These are phyloP conservation scores for Candida vartiovaarae DNA, from an alignment of 805 yeast genomes.

Conservation along the genomic window DNA sequence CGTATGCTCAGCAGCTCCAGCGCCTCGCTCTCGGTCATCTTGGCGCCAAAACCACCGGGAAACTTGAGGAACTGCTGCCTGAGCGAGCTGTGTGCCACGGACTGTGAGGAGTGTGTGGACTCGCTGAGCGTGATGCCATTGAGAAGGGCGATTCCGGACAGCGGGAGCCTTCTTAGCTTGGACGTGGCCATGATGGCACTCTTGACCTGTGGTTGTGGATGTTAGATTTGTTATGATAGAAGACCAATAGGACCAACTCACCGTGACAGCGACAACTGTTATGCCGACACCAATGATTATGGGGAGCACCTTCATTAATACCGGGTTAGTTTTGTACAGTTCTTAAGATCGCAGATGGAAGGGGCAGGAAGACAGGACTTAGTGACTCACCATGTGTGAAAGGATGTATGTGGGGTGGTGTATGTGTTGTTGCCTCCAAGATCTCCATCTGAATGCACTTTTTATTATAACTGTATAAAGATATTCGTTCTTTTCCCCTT, in stretches of 20 bases:
- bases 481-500: too few species aligned
- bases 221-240: not conserved
- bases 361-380: too few species aligned
- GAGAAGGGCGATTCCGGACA: slow-evolving; percentile 32
- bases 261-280: slow-evolving; percentile 43
- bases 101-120: not conserved
- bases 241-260: slow-evolving; percentile 16
- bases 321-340: too few species aligned
- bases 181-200: slow-evolving; percentile 30
- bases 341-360: too few species aligned
- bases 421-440: too few species aligned
- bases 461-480: too few species aligned
- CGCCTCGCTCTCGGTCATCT: slow-evolving; percentile 69
- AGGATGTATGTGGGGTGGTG: too few species aligned
- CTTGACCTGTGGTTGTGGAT: slow-evolving; percentile 20
- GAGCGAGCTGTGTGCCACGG: slow-evolving; percentile 12
- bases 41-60: slow-evolving; percentile 56
- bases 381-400: too few species aligned
- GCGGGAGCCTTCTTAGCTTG: slow-evolving; percentile 26
- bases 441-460: too few species aligned
- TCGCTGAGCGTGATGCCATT: slow-evolving; percentile 28
- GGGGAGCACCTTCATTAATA: slow-evolving; percentile 34
- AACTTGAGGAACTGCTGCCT: slow-evolving; percentile 29
- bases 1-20: slow-evolving; percentile 53
- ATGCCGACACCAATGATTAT: slow-evolving; percentile 49